A percentile compares a stretch with the other conserved stretches of the same genome.
Conservation (phyloP, 2,329 filamentous ascomycete species). For the Penicillium sp. region DNA sequence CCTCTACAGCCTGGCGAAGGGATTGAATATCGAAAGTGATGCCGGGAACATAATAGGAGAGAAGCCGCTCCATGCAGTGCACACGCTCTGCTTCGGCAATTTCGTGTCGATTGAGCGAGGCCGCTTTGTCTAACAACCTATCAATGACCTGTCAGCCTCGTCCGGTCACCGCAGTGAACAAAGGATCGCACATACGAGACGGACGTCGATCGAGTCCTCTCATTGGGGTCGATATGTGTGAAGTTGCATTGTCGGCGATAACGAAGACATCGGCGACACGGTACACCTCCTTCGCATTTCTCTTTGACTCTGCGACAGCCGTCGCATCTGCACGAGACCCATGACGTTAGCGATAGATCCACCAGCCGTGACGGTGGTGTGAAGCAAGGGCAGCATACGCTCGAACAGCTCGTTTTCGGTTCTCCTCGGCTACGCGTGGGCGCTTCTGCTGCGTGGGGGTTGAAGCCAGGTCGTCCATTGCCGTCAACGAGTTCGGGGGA, state of each 20-base stretch:
- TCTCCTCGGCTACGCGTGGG: slow-evolving; percentile 42
- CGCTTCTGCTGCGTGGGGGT: slow-evolving; percentile 33
- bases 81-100: slow-evolving; percentile 37
- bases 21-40: slow-evolving; percentile 43
- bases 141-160: slow-evolving; percentile 3
- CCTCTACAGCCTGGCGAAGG: slow-evolving; percentile 45
- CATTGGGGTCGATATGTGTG: slow-evolving; percentile 37
- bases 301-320: slow-evolving; percentile 56
- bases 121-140: slow-evolving; percentile 31
- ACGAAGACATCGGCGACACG: slow-evolving; percentile 53
- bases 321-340: slow-evolving; percentile 46
- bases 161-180: background rate
- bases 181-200: slow-evolving; percentile 28
- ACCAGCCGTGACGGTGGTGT: background rate
- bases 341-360: slow-evolving; percentile 11
- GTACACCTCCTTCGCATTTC: slow-evolving; percentile 56
- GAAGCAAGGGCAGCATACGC: slow-evolving; percentile 31
- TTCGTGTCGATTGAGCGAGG: slow-evolving; percentile 33
- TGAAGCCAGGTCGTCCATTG: slow-evolving; percentile 32
- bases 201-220: slow-evolving; percentile 33
- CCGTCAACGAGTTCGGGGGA: slow-evolving; percentile 26
- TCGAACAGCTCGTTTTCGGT: slow-evolving; percentile 42
- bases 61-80: slow-evolving; percentile 48
- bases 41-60: slow-evolving; percentile 50
- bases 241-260: slow-evolving; percentile 54